A percentile compares a stretch with the other conserved stretches of the same genome.
phyloP scores from a whole-genome alignment of 108 stramenopile species.

The Nitzschia inconspicua region DNA sequence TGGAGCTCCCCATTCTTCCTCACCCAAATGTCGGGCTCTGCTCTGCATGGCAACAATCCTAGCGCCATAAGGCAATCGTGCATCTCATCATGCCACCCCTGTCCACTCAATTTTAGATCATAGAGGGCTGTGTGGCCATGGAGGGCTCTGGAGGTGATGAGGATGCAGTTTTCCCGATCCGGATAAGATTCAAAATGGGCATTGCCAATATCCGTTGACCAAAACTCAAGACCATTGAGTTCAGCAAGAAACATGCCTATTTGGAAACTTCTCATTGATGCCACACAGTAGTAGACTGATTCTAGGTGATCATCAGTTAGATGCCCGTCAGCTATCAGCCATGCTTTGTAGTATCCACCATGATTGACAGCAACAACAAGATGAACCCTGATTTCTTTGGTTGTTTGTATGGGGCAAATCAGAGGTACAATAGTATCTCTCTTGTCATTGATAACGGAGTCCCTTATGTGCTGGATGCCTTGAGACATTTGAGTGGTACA shows the following conservation, averaged over 20 bases:
- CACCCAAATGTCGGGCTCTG: slow-evolving; percentile 46
- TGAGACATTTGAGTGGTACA: too few relatives aligned
- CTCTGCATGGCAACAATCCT: slow-evolving; percentile 26
- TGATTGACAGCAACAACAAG: slow-evolving; percentile 43
- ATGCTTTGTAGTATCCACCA: slow-evolving; percentile 25
- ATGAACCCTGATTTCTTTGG: too few relatives aligned
- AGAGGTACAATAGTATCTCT: too few relatives aligned
- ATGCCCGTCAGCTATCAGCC: slow-evolving; percentile 33
- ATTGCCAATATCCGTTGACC: slow-evolving; percentile 22
- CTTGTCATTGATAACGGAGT: too few relatives aligned
- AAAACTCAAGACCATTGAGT: slow-evolving; percentile 27
- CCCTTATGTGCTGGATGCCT: too few relatives aligned
- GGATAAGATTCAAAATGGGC: slow-evolving; percentile 23
- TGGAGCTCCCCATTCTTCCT: too few relatives aligned
- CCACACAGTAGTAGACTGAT: slow-evolving; percentile 31
- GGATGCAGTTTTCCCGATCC: slow-evolving; percentile 9
- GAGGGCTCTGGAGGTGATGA: slow-evolving; percentile 24
- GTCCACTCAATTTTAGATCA: slow-evolving; percentile 13
- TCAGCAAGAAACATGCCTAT: too few relatives aligned
- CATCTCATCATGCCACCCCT: slow-evolving; percentile 9
- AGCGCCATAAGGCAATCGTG: neutral
- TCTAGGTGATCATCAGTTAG: slow-evolving; percentile 26
- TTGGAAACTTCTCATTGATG: slow-evolving; percentile 18
- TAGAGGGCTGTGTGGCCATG: slow-evolving; percentile 38
- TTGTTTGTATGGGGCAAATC: too few relatives aligned